Conservation (phyloP, 352 stramenopile genomes). For the Blastocystis sp. region DNA sequence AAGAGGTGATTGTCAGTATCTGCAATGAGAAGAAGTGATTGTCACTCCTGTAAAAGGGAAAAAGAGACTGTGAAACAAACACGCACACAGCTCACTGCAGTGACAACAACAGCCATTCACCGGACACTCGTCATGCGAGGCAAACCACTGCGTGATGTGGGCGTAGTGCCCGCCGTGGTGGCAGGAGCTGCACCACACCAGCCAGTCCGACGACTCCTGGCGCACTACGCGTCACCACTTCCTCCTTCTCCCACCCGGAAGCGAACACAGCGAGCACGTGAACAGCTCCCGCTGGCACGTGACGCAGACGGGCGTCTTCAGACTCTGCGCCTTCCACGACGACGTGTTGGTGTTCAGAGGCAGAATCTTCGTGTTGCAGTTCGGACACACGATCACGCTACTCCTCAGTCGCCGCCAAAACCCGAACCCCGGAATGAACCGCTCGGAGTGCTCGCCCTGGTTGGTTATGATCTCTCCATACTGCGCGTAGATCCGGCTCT, state of each 20-base stretch:
- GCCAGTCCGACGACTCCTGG: constrained; percentile 30
- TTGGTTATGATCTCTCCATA: background rate
- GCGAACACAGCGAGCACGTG: constrained; percentile 31
- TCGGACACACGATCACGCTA: constrained; percentile 57
- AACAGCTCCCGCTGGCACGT: constrained; percentile 18
- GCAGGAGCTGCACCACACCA: constrained; percentile 41
- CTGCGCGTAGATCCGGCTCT: background rate
- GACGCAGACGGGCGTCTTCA: background rate
- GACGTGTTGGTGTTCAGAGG: constrained; percentile 11
- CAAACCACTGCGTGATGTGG: constrained; percentile 51
- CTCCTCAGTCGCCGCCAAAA: background rate
- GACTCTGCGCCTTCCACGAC: background rate
- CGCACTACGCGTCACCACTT: constrained; percentile 1
- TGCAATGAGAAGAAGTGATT: background rate
- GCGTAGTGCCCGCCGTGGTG: constrained; percentile 39
- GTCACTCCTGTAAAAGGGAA: no score
- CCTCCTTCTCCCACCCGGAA: constrained; percentile 5
- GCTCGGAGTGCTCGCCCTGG: background rate
- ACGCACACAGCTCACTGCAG: constrained; percentile 27
- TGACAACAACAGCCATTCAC: constrained; percentile 32
- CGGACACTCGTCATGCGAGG: constrained; percentile 20
- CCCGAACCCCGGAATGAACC: constrained; percentile 20
- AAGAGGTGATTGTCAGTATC: background rate
- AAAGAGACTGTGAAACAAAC: background rate
- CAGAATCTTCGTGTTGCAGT: constrained; percentile 42